Conservation (phyloP, 768 basidiomycete genomes). For the Lactifluus rugatus region DNA sequence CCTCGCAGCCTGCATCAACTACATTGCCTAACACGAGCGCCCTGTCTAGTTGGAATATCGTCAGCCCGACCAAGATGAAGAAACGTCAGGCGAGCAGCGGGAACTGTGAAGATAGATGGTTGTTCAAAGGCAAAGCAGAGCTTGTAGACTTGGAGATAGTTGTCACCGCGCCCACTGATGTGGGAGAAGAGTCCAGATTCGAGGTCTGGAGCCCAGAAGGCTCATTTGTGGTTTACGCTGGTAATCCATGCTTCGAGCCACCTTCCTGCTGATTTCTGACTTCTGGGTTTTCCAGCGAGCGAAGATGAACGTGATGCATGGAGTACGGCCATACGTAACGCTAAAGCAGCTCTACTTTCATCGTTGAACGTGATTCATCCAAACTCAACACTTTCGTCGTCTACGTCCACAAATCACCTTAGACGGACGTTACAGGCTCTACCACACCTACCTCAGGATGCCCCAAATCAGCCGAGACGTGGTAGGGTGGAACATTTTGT, state of each 20-base stretch:
- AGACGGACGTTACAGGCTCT: conserved; percentile 64
- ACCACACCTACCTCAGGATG: conserved; percentile 51
- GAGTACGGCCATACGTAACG: conserved; percentile 54
- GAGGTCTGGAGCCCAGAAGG: conserved; percentile 71
- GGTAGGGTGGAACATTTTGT: conserved; percentile 71
- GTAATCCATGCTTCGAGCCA: conserved; percentile 29
- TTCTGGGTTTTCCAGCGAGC: conserved; percentile 30
- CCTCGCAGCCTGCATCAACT: background rate
- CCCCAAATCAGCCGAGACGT: conserved; percentile 30
- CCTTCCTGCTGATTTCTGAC: background rate
- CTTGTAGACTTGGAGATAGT: conserved; percentile 74
- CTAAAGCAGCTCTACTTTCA: conserved; percentile 61
- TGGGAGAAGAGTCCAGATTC: conserved; percentile 47
- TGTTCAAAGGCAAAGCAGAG: conserved; percentile 57
- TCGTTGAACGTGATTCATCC: conserved; percentile 64
- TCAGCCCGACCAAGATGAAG: conserved; percentile 24
- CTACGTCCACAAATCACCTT: conserved; percentile 64
- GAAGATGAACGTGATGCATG: conserved; percentile 55
- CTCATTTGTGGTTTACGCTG: conserved; percentile 65
- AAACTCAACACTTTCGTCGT: conserved; percentile 74
- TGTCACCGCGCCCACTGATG: conserved; percentile 35
- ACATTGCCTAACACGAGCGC: background rate
- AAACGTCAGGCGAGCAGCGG: conserved; percentile 27
- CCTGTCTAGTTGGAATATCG: conserved; percentile 18
- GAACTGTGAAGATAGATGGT: conserved; percentile 53